Evolutionary conservation across 257 asterid genomes (phyloP).

Genomic region (Solanum peruvianum): DNA sequence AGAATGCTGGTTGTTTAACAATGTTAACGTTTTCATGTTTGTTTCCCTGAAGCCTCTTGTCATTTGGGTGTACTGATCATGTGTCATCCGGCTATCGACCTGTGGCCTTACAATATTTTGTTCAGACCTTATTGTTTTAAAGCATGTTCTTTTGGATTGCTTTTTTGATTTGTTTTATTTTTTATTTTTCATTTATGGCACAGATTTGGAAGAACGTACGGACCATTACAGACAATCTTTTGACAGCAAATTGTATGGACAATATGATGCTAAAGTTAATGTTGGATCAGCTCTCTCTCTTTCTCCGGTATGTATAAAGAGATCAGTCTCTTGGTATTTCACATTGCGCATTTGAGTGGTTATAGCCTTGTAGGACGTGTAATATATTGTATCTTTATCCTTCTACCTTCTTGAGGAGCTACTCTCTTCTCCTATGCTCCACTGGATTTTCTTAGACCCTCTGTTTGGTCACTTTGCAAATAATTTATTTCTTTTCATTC

Average conservation of each 20-base stretch:
- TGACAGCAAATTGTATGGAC: conserved; percentile 56
- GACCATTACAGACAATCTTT: conserved; percentile 49
- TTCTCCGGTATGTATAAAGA: conserved; percentile 4
- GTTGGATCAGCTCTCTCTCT: conserved; percentile 38
- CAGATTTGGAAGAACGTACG: conserved; percentile 49
- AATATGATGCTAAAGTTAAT: conserved; percentile 46
- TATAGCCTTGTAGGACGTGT: not conserved
- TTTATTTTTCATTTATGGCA: conserved; percentile 5
- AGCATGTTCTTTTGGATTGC: not conserved
- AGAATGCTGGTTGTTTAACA: not conserved
- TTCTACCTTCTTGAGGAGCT: not conserved
- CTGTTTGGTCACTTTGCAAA: not conserved
- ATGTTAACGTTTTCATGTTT: not conserved
- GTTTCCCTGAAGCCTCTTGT: not conserved
- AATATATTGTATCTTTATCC: not conserved
- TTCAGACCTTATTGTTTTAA: not conserved
- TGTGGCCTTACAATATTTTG: not conserved
- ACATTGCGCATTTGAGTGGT: not conserved
- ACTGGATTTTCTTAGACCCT: not conserved
- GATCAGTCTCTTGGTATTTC: not conserved
- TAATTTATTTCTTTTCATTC: not conserved
- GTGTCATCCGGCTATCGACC: not conserved
- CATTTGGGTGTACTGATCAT: not conserved
- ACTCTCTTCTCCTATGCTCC: not conserved
- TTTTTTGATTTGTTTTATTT: conserved; percentile 9